Evolutionary conservation across 441 rosid species (phyloP), one percentile per base, ranked within the genome.

Genomic region (Populus tomentosa): DNA sequence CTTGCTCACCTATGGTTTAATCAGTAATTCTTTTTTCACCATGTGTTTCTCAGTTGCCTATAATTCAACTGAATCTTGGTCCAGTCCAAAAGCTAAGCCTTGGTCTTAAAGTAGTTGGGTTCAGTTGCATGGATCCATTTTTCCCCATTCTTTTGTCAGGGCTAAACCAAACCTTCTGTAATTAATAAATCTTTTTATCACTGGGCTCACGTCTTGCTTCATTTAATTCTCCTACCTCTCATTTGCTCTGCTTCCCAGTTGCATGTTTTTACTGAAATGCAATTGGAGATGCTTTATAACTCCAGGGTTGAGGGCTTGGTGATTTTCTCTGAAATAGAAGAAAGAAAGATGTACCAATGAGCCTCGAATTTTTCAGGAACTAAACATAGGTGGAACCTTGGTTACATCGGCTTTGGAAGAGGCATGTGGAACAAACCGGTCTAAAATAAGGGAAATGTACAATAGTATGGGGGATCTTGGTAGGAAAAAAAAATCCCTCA

Each of bases 391-490:
- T 67, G 96, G 92, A 78, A 88, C 94, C 84, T 80, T 92, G 80
- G 91, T 94, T 71, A 71, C 90, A 38, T 81, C 98, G 24, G 94
- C 97, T 32, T 68, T 94, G 79, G 94, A 91, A 86, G 98, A 92
- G 84, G 94, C 94, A 72, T 92, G 98, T 79, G 97, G 97, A 83
- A 86, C 88, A 56, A 88, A 74, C 63, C 87, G 90, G 67, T 86
- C 93, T 69, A 92, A 84, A 79, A 77, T 92, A 79, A 88, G 86
- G 82, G 97, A 92, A 50, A 87, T 90, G 97, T 92, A 94, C 85
- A 89, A 88, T 81, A 87, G 77, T 74, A 74, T 86, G 42, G 97
- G 97, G 33, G 98, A 94, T 84, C 98, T 94, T 82, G 98, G 94
- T 91, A 93, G 79, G 84, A 56, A 46, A 46, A 46, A 36, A 46